Evolutionary conservation across 768 basidiomycete species (phyloP).

Genomic region (Phylloporus scabripes): DNA sequence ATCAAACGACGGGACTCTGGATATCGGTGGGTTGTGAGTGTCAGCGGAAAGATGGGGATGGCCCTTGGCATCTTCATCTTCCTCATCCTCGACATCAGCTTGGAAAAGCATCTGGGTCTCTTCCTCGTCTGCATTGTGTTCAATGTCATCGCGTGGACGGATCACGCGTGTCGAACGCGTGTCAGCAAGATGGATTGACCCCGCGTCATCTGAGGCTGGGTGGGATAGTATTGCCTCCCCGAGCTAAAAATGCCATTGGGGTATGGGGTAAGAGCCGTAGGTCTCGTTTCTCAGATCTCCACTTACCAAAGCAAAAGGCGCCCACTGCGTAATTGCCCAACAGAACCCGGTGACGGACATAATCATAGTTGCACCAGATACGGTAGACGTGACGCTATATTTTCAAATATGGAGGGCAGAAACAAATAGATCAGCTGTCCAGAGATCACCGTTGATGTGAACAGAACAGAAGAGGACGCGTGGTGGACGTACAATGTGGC

Average conservation of each 20-base stretch:
- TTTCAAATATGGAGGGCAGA: constrained; percentile 5
- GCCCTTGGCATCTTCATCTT: constrained; percentile 8
- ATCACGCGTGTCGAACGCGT: constrained; percentile 21
- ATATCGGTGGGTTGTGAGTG: background rate
- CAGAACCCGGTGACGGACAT: constrained; percentile 80
- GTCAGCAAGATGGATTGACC: constrained; percentile 37
- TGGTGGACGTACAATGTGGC: constrained; percentile 66
- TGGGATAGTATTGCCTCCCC: constrained; percentile 81
- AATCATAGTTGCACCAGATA: constrained; percentile 66
- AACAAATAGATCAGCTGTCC: constrained; percentile 9
- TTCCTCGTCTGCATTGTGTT: constrained; percentile 23
- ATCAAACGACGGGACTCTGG: constrained; percentile 3
- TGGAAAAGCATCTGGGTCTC: constrained; percentile 20
- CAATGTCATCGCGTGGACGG: constrained; percentile 11
- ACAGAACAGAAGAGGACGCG: background rate
- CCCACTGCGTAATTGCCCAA: constrained; percentile 94
- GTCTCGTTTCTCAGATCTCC: background rate
- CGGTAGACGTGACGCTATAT: constrained; percentile 63
- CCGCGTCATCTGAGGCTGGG: constrained; percentile 33
- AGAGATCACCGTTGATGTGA: constrained; percentile 12
- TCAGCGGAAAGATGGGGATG: background rate
- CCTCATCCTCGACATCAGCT: constrained; percentile 21
- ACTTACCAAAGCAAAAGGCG: constrained; percentile 81
- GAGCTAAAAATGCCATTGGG: constrained; percentile 42
- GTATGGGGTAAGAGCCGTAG: constrained; percentile 15